phyloP scores from a whole-genome alignment of 75 land plant species.

The Cryptomeria japonica region DNA sequence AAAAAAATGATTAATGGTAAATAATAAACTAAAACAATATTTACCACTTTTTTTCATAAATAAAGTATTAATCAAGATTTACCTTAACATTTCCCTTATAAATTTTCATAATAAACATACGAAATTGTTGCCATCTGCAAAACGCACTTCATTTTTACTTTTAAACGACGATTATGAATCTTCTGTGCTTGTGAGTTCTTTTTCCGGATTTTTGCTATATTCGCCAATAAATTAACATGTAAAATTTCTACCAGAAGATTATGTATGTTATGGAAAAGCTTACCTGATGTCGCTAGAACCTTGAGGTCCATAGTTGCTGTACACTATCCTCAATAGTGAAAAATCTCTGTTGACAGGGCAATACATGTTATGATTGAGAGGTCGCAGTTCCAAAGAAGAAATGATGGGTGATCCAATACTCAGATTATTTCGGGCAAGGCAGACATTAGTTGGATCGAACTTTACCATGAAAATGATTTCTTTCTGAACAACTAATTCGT shows the following conservation, averaged over 20 bases:
- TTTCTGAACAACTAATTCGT: background rate
- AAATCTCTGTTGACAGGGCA: background rate
- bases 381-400: constrained; percentile 47
- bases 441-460: constrained; percentile 9
- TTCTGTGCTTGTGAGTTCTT: too few relatives aligned
- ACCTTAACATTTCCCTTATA: too few relatives aligned
- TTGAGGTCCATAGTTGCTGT: background rate
- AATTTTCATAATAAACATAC: too few relatives aligned
- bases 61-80: too few relatives aligned
- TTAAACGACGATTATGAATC: too few relatives aligned
- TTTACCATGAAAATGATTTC: constrained; percentile 31
- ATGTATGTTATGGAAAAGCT: background rate
- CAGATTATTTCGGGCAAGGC: constrained; percentile 18
- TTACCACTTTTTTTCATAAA: background rate
- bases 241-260: too few relatives aligned
- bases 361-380: constrained; percentile 18
- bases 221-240: too few relatives aligned
- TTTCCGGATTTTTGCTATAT: too few relatives aligned
- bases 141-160: too few relatives aligned
- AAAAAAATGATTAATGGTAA: background rate
- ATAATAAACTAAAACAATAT: too few relatives aligned
- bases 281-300: background rate
- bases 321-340: background rate
- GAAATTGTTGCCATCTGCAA: too few relatives aligned
- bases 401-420: constrained; percentile 35